Base-by-base conservation (phyloP, 2,329 filamentous ascomycete genomes). In the Delphinella strobiligena region DNA sequence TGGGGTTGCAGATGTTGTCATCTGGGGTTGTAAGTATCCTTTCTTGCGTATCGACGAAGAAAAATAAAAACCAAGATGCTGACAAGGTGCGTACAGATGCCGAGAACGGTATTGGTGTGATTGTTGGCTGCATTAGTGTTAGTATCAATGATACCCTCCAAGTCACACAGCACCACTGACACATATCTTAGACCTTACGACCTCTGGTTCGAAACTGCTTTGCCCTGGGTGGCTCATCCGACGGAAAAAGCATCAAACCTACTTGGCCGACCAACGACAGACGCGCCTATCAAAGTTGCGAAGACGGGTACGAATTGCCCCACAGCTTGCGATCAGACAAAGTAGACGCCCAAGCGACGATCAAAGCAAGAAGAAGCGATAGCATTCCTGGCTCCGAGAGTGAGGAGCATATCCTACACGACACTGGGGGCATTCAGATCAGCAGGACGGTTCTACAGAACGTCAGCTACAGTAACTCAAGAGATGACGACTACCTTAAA, bases 21-120 rank as follows among this genome's bases (percentile, higher is more conserved):
- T 59, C 31, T 61, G 57, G 58, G 56, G 56, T 3, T 60, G n/a
- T n/a, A n/a, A n/a, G n/a, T n/a, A n/a, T n/a, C n/a, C n/a, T n/a
- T n/a, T n/a, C n/a, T n/a, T n/a, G n/a, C n/a, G n/a, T n/a, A n/a
- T n/a, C n/a, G n/a, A n/a, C n/a, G n/a, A n/a, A n/a, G n/a, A n/a
- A n/a, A n/a, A n/a, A n/a, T n/a, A n/a, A n/a, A n/a, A n/a, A n/a
- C n/a, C n/a, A n/a, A n/a, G n/a, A n/a, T n/a, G n/a, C n/a, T n/a
- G n/a, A n/a, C n/a, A n/a, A n/a, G n/a, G n/a, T n/a, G n/a, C n/a
- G n/a, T n/a, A n/a, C n/a, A n/a, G n/a, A 57, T 36, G 56, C 56
- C 5, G 58, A 60, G 29, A 56, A 55, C n/a, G 56, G 52, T 4
- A 51, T 59, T 4, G 57, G 57, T 4, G 50, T 60, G 43, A 50